Conservation (phyloP, 1,284 basidiomycete species). For the Uromyces viciae-fabae region DNA sequence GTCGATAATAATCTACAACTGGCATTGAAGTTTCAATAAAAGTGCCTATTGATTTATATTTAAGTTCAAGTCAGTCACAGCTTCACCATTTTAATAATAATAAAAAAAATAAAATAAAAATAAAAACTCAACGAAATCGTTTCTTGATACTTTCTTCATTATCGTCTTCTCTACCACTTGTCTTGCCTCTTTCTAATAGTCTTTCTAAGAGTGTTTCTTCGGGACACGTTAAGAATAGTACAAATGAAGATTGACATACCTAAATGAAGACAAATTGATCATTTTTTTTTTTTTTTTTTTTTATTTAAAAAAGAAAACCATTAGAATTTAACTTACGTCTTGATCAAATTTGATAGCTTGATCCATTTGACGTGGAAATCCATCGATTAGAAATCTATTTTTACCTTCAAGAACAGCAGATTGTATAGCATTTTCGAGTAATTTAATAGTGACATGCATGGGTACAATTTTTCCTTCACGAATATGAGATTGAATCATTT, state of each 20-base stretch:
- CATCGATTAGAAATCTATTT: constrained; percentile 91
- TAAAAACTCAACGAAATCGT: constrained; percentile 70
- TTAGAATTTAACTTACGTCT: constrained; percentile 64
- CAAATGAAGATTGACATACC: constrained; percentile 75
- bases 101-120: not conserved
- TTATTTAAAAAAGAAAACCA: too few relatives aligned
- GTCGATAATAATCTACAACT: constrained; percentile 80
- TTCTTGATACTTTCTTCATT: constrained; percentile 94
- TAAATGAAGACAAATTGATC: too few relatives aligned
- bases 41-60: constrained; percentile 63
- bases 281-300: too few relatives aligned
- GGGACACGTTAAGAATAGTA: constrained; percentile 84
- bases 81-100: too few relatives aligned
- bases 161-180: constrained; percentile 91
- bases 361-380: constrained; percentile 98
- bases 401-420: constrained; percentile 63
- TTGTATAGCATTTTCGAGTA: constrained; percentile 88
- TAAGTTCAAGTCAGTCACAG: too few relatives aligned
- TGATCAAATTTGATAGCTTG: constrained; percentile 91
- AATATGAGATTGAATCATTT: constrained; percentile 83
- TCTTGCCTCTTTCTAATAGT: constrained; percentile 83
- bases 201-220: constrained; percentile 83
- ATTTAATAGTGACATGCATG: constrained; percentile 92
- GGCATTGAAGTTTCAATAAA: constrained; percentile 93
- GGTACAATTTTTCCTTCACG: constrained; percentile 92